These are phyloP conservation scores for Claviceps sp. DNA, from an alignment of 2,329 filamentous ascomycete genomes.

Conservation along the genomic window DNA sequence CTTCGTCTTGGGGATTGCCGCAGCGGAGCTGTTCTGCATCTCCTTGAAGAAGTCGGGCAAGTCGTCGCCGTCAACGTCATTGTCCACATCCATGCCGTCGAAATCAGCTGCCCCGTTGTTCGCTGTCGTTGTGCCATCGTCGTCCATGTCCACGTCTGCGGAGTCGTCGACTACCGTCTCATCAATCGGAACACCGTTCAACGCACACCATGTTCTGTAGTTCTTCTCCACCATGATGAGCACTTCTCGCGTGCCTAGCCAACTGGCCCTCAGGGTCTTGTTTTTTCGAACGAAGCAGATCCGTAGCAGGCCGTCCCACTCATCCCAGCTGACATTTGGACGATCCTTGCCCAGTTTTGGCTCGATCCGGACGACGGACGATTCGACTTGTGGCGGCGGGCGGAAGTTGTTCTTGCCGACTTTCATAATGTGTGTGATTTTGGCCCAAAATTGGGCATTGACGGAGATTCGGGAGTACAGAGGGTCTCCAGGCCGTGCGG, in stretches of 20 bases:
- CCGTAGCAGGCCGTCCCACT: slow-evolving; percentile 81
- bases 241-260: slow-evolving; percentile 68
- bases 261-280: slow-evolving; percentile 71
- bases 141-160: slow-evolving; percentile 25
- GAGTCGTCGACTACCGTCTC: slow-evolving; percentile 42
- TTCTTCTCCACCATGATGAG: slow-evolving; percentile 74
- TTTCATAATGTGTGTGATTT: slow-evolving; percentile 65
- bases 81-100: slow-evolving; percentile 22
- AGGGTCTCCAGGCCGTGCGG: slow-evolving; percentile 75
- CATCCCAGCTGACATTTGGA: slow-evolving; percentile 82
- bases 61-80: slow-evolving; percentile 50
- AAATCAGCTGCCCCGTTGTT: slow-evolving; percentile 11
- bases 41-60: slow-evolving; percentile 78
- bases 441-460: slow-evolving; percentile 80
- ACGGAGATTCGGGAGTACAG: slow-evolving; percentile 85
- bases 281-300: slow-evolving; percentile 70
- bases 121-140: slow-evolving; percentile 18
- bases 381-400: slow-evolving; percentile 85
- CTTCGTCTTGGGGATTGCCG: slow-evolving; percentile 41
- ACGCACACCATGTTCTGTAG: slow-evolving; percentile 79
- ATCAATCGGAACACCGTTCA: slow-evolving; percentile 69
- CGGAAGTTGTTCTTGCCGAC: slow-evolving; percentile 95
- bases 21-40: slow-evolving; percentile 27
- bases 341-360: slow-evolving; percentile 65
- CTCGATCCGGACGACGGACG: slow-evolving; percentile 77